Conservation (phyloP, 2,329 filamentous ascomycete genomes). For the Alternaria rosae region DNA sequence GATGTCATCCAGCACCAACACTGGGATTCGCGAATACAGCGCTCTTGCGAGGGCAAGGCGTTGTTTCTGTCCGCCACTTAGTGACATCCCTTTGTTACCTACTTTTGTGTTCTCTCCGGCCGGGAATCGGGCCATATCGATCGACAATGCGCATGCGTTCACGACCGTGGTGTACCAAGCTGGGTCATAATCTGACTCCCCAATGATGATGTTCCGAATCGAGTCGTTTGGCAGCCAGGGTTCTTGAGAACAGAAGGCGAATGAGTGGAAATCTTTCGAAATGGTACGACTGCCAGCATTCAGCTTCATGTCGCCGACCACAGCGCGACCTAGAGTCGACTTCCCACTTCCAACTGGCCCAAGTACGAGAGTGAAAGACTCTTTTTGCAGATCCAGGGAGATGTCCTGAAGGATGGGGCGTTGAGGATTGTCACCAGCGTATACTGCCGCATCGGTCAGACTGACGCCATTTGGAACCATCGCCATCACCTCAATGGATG, state of each 20-base stretch:
- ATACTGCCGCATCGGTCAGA: background rate
- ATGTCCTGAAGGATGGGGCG: background rate
- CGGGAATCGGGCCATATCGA: background rate
- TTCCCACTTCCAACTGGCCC: background rate
- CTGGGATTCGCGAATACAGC: background rate
- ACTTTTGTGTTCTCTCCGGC: background rate
- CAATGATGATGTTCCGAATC: slow-evolving; percentile 2
- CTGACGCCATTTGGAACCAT: background rate
- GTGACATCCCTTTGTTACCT: background rate
- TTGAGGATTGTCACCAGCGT: background rate
- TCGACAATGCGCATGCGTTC: background rate
- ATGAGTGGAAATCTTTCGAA: background rate
- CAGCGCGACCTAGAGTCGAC: background rate
- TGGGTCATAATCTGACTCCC: background rate
- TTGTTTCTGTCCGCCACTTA: background rate
- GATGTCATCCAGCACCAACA: background rate
- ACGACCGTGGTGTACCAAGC: background rate
- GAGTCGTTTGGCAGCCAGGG: slow-evolving; percentile 2
- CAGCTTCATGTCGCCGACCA: background rate
- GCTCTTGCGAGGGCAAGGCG: background rate
- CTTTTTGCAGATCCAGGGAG: background rate
- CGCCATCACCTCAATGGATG: background rate
- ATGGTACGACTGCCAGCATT: background rate
- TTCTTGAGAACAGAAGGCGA: background rate
- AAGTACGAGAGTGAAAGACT: background rate